These are phyloP conservation scores for Clonostachys byssicola DNA, from an alignment of 2,329 filamentous ascomycete species.

Conservation along the genomic window DNA sequence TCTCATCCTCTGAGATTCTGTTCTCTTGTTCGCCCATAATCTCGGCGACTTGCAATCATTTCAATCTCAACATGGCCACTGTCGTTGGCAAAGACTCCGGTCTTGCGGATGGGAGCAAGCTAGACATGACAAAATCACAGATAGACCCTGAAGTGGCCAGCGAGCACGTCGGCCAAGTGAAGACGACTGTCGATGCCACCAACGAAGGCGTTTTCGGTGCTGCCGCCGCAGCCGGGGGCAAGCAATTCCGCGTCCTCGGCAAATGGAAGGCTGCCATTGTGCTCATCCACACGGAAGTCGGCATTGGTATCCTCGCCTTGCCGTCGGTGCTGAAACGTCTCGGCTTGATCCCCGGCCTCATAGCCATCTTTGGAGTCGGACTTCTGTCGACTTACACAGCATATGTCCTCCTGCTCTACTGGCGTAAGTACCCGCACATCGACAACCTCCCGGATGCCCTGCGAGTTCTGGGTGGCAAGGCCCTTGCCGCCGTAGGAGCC, in stretches of 20 bases:
- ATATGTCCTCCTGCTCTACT: slow-evolving; percentile 56
- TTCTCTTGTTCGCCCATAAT: too few relatives aligned
- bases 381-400: slow-evolving; percentile 61
- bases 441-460: slow-evolving; percentile 69
- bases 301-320: slow-evolving; percentile 57
- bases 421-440: slow-evolving; percentile 62
- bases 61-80: too few relatives aligned
- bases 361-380: slow-evolving; percentile 60
- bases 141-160: too few relatives aligned
- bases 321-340: slow-evolving; percentile 67
- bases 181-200: not conserved
- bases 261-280: slow-evolving; percentile 25
- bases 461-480: slow-evolving; percentile 38
- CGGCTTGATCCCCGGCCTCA: slow-evolving; percentile 63
- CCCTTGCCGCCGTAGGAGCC: slow-evolving; percentile 22
- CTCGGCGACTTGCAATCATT: too few relatives aligned
- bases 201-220: not conserved
- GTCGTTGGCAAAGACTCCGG: too few relatives aligned
- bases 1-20: too few relatives aligned
- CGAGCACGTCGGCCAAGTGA: not conserved
- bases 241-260: slow-evolving; percentile 23
- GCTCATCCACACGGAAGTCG: slow-evolving; percentile 25
- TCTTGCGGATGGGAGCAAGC: too few relatives aligned
- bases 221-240: slow-evolving; percentile 10
- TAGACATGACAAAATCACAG: too few relatives aligned